Conservation (phyloP, 2,329 filamentous ascomycete genomes). For the Scopulariopsis brevicaulis region DNA sequence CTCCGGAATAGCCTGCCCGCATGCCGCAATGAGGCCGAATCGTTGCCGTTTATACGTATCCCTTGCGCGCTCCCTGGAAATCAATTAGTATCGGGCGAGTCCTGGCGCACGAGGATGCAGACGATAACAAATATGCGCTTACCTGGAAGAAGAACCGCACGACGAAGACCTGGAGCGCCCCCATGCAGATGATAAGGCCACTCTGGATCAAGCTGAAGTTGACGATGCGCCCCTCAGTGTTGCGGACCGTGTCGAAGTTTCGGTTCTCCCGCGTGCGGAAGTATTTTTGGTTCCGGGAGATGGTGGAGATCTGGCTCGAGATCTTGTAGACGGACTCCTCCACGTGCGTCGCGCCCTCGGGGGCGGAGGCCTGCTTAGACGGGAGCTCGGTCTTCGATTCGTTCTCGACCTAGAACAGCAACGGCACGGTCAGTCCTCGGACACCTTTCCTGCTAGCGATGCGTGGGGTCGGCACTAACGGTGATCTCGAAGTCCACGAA, state of each 20-base stretch:
- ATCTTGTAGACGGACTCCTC: constrained; percentile 96
- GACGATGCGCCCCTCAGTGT: constrained; percentile 90
- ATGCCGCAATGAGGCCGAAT: neutral
- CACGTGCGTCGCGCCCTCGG: constrained; percentile 78
- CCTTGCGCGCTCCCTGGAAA: constrained; percentile 51
- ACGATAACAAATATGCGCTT: constrained; percentile 11
- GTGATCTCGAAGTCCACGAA: constrained; percentile 96
- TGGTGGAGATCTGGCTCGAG: constrained; percentile 83
- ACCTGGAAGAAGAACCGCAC: constrained; percentile 98
- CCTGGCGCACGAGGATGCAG: neutral
- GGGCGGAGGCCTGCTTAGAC: constrained; percentile 75
- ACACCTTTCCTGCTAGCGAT: neutral
- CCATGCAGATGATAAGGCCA: constrained; percentile 87
- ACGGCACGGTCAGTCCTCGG: neutral
- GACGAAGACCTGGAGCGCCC: constrained; percentile 89
- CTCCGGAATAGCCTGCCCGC: constrained; percentile 1
- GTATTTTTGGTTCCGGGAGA: constrained; percentile 96
- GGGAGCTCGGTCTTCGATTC: constrained; percentile 73
- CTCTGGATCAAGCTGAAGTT: constrained; percentile 96
- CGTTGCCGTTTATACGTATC: constrained; percentile 47
- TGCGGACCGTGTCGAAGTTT: constrained; percentile 95
- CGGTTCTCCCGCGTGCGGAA: constrained; percentile 98
- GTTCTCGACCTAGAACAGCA: constrained; percentile 64
- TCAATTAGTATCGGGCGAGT: neutral
- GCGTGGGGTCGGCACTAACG: constrained; percentile 37